Evolutionary conservation across 192 early-diverging fungal genomes (phyloP).

Genomic region (Backusella macrospora): DNA sequence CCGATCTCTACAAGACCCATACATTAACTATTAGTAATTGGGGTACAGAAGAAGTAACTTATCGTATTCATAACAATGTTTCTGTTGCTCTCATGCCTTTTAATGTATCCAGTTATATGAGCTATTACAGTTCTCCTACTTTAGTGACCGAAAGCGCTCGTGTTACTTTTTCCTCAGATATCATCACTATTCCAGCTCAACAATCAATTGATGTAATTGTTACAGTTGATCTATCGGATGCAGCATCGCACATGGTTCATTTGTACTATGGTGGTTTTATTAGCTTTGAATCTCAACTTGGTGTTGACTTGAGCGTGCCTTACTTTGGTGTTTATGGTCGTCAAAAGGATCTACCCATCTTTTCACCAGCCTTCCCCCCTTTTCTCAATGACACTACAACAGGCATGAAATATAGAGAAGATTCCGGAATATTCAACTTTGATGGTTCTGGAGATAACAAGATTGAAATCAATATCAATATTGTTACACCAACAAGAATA

Average conservation of each 20-base stretch:
- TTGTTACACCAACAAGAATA: slow-evolving; percentile 25
- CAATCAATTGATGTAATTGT: slow-evolving; percentile 19
- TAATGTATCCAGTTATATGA: slow-evolving; percentile 5
- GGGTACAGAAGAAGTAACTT: slow-evolving; percentile 40
- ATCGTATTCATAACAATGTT: slow-evolving; percentile 37
- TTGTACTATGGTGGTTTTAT: slow-evolving; percentile 52
- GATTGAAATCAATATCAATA: neutral
- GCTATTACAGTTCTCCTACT: neutral
- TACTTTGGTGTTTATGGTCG: slow-evolving; percentile 52
- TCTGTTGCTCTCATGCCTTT: slow-evolving; percentile 46
- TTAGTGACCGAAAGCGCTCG: slow-evolving; percentile 7
- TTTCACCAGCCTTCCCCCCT: neutral
- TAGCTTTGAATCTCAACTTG: slow-evolving; percentile 31
- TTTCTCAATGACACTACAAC: neutral
- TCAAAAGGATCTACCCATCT: slow-evolving; percentile 47
- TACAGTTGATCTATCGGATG: slow-evolving; percentile 23
- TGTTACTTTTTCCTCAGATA: slow-evolving; percentile 19
- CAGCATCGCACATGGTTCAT: slow-evolving; percentile 20
- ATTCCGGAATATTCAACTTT: neutral
- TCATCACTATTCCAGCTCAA: slow-evolving; percentile 19
- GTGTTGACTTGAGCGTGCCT: slow-evolving; percentile 40
- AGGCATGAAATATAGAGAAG: neutral
- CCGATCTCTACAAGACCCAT: slow-evolving; percentile 30
- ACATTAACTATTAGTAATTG: slow-evolving; percentile 47
- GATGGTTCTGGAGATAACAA: too few species aligned